phyloP scores from a whole-genome alignment of 345 rosid genomes.

The Iberis pinnata region DNA sequence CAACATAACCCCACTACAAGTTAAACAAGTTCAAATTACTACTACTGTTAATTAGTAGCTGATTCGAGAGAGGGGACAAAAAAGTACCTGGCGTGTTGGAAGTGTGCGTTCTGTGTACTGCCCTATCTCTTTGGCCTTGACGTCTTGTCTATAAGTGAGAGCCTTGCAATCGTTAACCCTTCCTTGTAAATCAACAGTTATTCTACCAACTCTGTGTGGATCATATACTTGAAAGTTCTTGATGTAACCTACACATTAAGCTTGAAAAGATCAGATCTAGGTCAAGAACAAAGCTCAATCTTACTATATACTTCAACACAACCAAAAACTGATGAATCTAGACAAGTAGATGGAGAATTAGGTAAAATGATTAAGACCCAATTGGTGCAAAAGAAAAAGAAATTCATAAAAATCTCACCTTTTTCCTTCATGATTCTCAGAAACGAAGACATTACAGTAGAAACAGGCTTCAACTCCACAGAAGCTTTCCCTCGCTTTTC shows the following conservation, averaged over 20 bases:
- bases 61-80: background rate
- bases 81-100: conserved; percentile 94
- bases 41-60: background rate
- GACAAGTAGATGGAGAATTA: too few species aligned
- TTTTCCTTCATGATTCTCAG: conserved; percentile 74
- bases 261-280: too few species aligned
- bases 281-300: too few species aligned
- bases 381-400: too few species aligned
- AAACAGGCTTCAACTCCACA: conserved; percentile 74
- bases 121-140: conserved; percentile 67
- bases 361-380: too few species aligned
- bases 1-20: conserved; percentile 88
- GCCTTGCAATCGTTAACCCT: conserved; percentile 79
- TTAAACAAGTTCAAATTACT: background rate
- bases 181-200: conserved; percentile 79
- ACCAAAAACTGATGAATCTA: too few species aligned
- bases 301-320: too few species aligned
- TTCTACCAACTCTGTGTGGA: conserved; percentile 83
- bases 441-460: conserved; percentile 79
- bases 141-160: conserved; percentile 79
- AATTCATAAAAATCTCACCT: conserved; percentile 35
- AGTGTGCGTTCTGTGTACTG: conserved; percentile 55
- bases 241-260: conserved; percentile 50
- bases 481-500: conserved; percentile 70
- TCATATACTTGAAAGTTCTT: conserved; percentile 63